Evolutionary conservation across 371 early-diverging fungal genomes (phyloP).

Genomic region (Mucor piriformis): DNA sequence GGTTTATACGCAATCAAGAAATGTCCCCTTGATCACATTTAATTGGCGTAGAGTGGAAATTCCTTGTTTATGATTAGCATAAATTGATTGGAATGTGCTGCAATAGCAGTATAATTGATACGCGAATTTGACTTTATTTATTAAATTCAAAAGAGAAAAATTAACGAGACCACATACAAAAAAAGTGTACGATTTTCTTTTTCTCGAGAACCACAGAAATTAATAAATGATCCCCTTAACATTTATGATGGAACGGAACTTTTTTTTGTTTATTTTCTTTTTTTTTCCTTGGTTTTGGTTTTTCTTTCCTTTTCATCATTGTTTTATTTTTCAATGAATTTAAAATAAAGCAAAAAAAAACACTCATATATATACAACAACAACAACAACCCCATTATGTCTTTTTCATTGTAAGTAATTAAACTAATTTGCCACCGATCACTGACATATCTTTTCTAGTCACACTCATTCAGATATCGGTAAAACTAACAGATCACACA

Average conservation of each 20-base stretch:
- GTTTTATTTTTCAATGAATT: not conserved
- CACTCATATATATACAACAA: no score
- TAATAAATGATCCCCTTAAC: slow-evolving; percentile 7
- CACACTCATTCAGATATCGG: slow-evolving; percentile 1
- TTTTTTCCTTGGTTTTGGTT: not conserved
- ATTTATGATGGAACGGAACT: slow-evolving; percentile 11
- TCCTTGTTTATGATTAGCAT: not conserved
- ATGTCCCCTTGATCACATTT: not conserved
- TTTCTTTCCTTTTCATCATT: not conserved
- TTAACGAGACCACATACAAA: not conserved
- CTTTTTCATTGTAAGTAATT: no score
- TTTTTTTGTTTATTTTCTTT: slow-evolving; percentile 9
- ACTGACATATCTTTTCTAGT: not conserved
- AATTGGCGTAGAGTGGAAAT: not conserved
- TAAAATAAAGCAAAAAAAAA: not conserved
- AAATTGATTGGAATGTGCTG: slow-evolving; percentile 1
- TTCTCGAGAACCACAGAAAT: not conserved
- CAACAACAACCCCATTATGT: no score
- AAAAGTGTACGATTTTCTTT: not conserved
- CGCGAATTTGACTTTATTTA: not conserved
- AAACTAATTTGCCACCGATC: not conserved
- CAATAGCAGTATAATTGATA: slow-evolving; percentile 2
- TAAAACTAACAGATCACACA: not conserved
- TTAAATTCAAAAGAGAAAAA: not conserved
- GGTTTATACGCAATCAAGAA: not conserved